These are phyloP conservation scores for Microsporum audouinii DNA, from an alignment of 2,329 filamentous ascomycete species.

Conservation along the genomic window DNA sequence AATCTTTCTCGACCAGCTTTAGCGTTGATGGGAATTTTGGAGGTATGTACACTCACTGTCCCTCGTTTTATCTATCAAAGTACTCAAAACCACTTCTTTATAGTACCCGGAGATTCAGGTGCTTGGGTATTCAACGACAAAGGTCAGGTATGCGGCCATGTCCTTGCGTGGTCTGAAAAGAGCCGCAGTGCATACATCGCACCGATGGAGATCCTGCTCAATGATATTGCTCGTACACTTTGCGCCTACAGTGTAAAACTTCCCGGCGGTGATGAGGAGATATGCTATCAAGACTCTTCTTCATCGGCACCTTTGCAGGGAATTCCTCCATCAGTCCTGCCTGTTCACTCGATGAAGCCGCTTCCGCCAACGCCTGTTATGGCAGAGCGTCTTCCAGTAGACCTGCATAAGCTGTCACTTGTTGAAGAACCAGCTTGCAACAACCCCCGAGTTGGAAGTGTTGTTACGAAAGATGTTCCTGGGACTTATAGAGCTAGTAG, in stretches of 20 bases:
- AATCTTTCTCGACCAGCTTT: constrained; percentile 64
- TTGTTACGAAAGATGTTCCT: constrained; percentile 15
- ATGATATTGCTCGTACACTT: constrained; percentile 72
- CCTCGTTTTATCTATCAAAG: not conserved
- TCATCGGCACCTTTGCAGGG: not conserved
- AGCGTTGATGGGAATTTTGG: constrained; percentile 50
- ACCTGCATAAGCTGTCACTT: constrained; percentile 12
- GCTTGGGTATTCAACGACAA: constrained; percentile 83
- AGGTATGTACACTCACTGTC: constrained; percentile 26
- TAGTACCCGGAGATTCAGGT: constrained; percentile 76
- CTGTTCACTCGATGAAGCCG: not conserved
- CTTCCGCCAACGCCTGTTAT: not conserved
- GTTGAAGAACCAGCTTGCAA: constrained; percentile 6
- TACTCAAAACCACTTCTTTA: constrained; percentile 10
- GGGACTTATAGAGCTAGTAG: constrained; percentile 16
- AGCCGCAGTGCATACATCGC: constrained; percentile 83
- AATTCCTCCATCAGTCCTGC: not conserved
- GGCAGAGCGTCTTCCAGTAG: constrained; percentile 12
- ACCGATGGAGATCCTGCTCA: constrained; percentile 81
- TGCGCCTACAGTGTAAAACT: constrained; percentile 59
- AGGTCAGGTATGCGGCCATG: constrained; percentile 78
- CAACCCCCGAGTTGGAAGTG: not conserved
- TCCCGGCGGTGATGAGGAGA: constrained; percentile 40
- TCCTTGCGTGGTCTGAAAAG: constrained; percentile 73
- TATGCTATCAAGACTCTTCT: not conserved